Base-by-base conservation (phyloP, 2,329 filamentous ascomycete genomes). In the Paramyrothecium sp. region DNA sequence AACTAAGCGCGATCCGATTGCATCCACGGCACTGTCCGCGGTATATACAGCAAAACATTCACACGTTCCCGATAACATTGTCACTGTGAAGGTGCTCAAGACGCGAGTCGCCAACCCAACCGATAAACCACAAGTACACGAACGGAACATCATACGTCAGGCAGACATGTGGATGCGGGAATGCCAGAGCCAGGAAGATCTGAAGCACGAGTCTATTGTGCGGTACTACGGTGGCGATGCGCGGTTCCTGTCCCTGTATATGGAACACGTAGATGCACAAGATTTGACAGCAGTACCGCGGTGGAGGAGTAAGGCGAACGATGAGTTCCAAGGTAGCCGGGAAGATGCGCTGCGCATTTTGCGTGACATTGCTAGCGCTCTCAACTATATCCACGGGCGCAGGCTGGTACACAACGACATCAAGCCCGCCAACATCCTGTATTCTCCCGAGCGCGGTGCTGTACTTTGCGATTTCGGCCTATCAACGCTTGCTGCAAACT, bases 391-490 rank as follows among this genome's bases (percentile, higher is more conserved):
- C 34, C 84, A 87, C 68, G 72, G 73, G 52, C 77, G 78, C 56
- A 74, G 75, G 55, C 72, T 82, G 21, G 80, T 85, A 13, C 84
- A 87, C 70, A 87, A 86, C 69, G 84, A 87, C 67, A 84, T 86
- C 69, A 86, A 86, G 67, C 84, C 84, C 1, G 81, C 78, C 61
- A 87, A 86, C 60, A 85, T 86, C 55, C 72, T 87, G 33, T 87
- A 85, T 69, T 85, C 82, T 16, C 75, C 75, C 26, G 81, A 85
- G 44, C 77, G 82, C 12, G 84, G 84, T 7, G 83, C 82, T 34
- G 81, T 86, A 2, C 77, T 87, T 30, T 86, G 84, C 68, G 84
- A 86, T 67, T 84, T 86, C 68, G 84, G 84, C 13, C 72, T 86
- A 48, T 82, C 82, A 10, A 83, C 82, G 2, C 71, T 70, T 30